These are phyloP conservation scores for Waltergamsia citrina DNA, from an alignment of 2,329 filamentous ascomycete genomes.

Conservation along the genomic window DNA sequence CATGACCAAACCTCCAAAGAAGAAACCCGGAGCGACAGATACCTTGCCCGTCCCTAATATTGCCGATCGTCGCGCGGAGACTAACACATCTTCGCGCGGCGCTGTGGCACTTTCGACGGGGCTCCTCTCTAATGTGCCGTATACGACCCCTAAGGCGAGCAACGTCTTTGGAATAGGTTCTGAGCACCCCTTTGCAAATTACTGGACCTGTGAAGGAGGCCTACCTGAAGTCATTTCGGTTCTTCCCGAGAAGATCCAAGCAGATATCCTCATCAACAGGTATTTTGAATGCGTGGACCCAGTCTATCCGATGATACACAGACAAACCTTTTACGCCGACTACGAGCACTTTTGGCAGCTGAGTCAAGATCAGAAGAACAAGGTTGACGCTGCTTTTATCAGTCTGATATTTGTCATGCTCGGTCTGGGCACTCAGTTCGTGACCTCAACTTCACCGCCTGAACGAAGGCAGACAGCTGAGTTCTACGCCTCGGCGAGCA, in stretches of 20 bases:
- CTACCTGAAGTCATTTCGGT: constrained; percentile 67
- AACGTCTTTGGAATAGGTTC: constrained; percentile 76
- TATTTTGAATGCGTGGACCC: constrained; percentile 69
- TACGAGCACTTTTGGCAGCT: constrained; percentile 72
- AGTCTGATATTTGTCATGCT: constrained; percentile 70
- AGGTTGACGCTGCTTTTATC: constrained; percentile 58
- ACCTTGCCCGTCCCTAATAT: constrained; percentile 40
- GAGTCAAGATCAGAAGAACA: constrained; percentile 43
- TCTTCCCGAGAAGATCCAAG: constrained; percentile 65
- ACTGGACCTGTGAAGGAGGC: constrained; percentile 74
- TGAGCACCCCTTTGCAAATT: constrained; percentile 73
- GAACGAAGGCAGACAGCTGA: constrained; percentile 69
- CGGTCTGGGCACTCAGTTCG: constrained; percentile 70
- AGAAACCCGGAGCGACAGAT: constrained; percentile 27
- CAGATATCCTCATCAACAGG: constrained; percentile 55
- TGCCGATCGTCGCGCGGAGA: constrained; percentile 41
- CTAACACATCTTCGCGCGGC: constrained; percentile 35
- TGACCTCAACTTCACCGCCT: constrained; percentile 44
- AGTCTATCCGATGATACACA: constrained; percentile 72
- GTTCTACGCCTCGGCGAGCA: constrained; percentile 72
- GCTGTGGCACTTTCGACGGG: constrained; percentile 47
- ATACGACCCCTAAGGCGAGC: constrained; percentile 59
- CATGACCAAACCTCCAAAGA: constrained; percentile 49
- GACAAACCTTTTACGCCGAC: constrained; percentile 66
- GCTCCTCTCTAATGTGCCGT: constrained; percentile 64